phyloP scores from a whole-genome alignment of 2,329 filamentous ascomycete genomes.

The Coleophoma cylindrospora region DNA sequence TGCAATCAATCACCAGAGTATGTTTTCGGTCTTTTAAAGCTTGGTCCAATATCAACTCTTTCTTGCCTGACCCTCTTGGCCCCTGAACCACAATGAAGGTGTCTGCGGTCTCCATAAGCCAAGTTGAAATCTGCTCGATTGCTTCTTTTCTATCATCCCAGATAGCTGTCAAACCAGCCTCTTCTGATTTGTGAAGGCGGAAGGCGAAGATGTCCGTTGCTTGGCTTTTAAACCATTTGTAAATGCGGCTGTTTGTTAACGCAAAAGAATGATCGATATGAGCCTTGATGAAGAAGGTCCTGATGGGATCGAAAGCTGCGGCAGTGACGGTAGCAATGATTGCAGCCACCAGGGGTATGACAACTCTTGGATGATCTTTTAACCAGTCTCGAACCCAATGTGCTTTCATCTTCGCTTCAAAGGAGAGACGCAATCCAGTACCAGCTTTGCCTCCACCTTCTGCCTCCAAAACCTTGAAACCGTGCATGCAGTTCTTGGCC shows the following conservation, averaged over 20 bases:
- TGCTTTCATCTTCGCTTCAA: conserved; percentile 71
- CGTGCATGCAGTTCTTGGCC: conserved; percentile 90
- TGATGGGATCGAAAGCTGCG: conserved; percentile 87
- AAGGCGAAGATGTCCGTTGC: conserved; percentile 62
- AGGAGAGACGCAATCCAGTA: conserved; percentile 76
- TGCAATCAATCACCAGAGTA: conserved; percentile 86
- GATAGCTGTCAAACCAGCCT: conserved; percentile 70
- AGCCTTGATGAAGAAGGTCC: conserved; percentile 85
- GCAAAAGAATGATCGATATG: conserved; percentile 78
- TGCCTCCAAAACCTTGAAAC: conserved; percentile 64
- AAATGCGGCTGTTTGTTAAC: conserved; percentile 66
- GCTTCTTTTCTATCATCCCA: conserved; percentile 74
- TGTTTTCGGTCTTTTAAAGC: conserved; percentile 71
- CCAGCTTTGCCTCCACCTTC: conserved; percentile 70
- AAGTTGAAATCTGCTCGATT: conserved; percentile 76
- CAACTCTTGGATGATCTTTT: conserved; percentile 77
- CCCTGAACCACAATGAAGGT: conserved; percentile 95
- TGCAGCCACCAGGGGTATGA: conserved; percentile 78
- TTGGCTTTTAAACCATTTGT: conserved; percentile 77
- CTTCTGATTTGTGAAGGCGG: conserved; percentile 49
- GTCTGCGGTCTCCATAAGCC: conserved; percentile 82
- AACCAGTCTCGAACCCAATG: conserved; percentile 87
- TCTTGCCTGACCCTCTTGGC: conserved; percentile 85
- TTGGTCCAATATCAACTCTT: conserved; percentile 80
- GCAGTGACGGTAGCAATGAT: conserved; percentile 79